Evolutionary conservation across 306 rosid genomes (phyloP), one percentile per base, ranked within the genome.

Genomic region (Lathyrus sativus): DNA sequence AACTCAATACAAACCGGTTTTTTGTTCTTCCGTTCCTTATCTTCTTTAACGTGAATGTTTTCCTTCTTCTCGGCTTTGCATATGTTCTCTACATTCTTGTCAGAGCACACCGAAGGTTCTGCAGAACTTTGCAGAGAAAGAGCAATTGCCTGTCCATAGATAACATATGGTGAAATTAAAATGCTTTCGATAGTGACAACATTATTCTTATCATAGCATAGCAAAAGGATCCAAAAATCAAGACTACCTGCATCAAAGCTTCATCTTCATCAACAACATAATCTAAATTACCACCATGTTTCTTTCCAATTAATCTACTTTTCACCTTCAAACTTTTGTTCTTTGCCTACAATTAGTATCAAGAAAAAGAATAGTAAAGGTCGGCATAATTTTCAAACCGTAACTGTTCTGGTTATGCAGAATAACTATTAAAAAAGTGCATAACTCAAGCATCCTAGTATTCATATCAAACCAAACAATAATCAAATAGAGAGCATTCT

Each of bases 101-200:
- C 70, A 50, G 78, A 51, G 41, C 62, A 42, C 56, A 18, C 11
- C 2, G 88, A 67, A 42, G 53, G 62, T 50, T 78, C 84, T 3
- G 58, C 86, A 49, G 85, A 58, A 43, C 44, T 86, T 79, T 74
- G 86, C 19, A 93, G 80, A 14, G 97, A 93, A 79, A 90, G 91
- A 60, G 91, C 84, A 64, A 93, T 88, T 41, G 97, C 97, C 98
- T 93, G 80, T 53, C 41, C 50, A 78, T 75, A 63, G 37, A 72
- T 15, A 60, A 66, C 59, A 48, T 11, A 79, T 3, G 4, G 26
- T 42, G 67, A 12, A 70, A 68, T 57, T 63, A 77, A 62, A n/a
- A 64, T 70, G 33, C 48, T 54, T 58, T 77, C 64, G 48, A 49
- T 62, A 41, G 62, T 58, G 72, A 56, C 13, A 29, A 13, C 49